Base-by-base conservation (phyloP, 2,329 filamentous ascomycete genomes). In the Colletotrichum liriopes region DNA sequence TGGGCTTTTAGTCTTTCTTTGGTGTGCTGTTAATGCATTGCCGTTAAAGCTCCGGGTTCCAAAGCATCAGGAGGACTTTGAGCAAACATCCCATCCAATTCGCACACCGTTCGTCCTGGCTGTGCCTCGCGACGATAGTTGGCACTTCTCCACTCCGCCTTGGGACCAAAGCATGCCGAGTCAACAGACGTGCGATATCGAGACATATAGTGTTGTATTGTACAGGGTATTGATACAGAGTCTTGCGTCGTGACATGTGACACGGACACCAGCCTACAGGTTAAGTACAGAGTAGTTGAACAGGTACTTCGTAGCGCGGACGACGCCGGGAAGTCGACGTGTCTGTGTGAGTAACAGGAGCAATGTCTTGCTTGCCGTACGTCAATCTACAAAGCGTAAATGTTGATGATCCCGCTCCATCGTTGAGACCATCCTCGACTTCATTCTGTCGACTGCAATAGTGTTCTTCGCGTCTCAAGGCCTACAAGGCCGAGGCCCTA, bases 151-250 rank as follows among this genome's bases (percentile, higher is more conserved):
- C 5, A 1, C 18, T 37, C 8, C 2, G 20, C 43, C 29, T 16
- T 49, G 29, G 9, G 14, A 23, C 7, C 26, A 11, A 60, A 29
- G 26, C 7, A 16, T 26, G 7, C 8, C 26, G 51, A 47, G 23
- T 29, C 39, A 49, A 14, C 7, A 8, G 16, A 16, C 23, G 62
- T 12, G 45, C 51, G 39, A 49, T 23, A n/a, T 60, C 52, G 20
- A 69, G 69, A 69, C 41, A 52, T 55, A 32, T 20, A 35, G 23
- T 60, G 32, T 52, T 60, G 39, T 64, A 64, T 60, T 64, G 65
- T 72, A 69, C 52, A 64, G 16, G 35, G 18, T 59, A 52, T 55
- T 69, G 59, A 37, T 72, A 72, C 69, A 72, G 29, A 54, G 59
- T 69, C 65, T 63, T 54, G 59, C 18, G 37, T 32, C 18, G 52